These are phyloP conservation scores for Podaxis carcinomalis DNA, from an alignment of 768 basidiomycete genomes.

Conservation along the genomic window DNA sequence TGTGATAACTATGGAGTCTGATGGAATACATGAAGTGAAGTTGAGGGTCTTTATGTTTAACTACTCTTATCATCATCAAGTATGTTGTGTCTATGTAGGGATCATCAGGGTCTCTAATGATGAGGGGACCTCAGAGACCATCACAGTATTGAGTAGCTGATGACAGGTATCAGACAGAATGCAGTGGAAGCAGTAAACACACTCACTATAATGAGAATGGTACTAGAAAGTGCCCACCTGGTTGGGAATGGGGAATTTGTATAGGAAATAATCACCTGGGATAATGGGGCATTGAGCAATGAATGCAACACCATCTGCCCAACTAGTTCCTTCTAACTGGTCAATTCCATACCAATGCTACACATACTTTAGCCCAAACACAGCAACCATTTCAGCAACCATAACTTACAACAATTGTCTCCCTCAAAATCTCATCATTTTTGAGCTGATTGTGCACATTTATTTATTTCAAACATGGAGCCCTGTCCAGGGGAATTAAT, in stretches of 20 bases:
- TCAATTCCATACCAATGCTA: conserved; percentile 45
- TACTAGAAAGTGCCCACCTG: conserved; percentile 47
- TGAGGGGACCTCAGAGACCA: conserved; percentile 38
- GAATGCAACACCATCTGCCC: conserved; percentile 35
- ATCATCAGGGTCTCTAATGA: conserved; percentile 34
- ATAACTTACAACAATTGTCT: conserved; percentile 42
- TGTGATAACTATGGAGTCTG: conserved; percentile 25
- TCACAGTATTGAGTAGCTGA: conserved; percentile 45
- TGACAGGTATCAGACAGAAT: background rate
- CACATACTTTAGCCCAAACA: background rate
- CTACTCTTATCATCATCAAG: conserved; percentile 37
- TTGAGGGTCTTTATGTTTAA: conserved; percentile 13
- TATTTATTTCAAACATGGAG: conserved; percentile 37
- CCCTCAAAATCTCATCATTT: conserved; percentile 42
- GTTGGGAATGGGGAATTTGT: conserved; percentile 27
- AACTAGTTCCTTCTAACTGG: conserved; percentile 27
- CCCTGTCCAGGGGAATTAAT: conserved; percentile 18
- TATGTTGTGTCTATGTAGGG: conserved; percentile 17
- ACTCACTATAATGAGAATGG: conserved; percentile 22
- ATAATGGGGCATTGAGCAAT: conserved; percentile 40
- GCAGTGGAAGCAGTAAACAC: background rate
- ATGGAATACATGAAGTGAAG: conserved; percentile 20
- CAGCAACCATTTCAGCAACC: background rate
- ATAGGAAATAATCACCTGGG: conserved; percentile 33
- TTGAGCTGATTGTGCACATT: conserved; percentile 42